Conservation (phyloP, 1,284 basidiomycete genomes). For the Pascua guehoae region DNA sequence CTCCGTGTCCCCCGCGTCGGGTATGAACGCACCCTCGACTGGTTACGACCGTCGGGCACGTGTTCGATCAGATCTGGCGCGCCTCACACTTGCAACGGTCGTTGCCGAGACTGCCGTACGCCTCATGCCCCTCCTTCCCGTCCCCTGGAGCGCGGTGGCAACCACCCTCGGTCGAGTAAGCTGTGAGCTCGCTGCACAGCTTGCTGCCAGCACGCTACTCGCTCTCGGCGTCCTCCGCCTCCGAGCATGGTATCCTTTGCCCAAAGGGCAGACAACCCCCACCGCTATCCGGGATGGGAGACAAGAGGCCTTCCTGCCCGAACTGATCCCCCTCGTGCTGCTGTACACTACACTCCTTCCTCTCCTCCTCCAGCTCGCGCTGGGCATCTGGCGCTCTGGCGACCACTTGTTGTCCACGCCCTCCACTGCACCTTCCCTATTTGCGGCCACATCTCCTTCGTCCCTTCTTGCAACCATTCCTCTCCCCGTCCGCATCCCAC, state of each 20-base stretch:
- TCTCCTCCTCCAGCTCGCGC: constrained; percentile 72
- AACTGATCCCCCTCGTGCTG: constrained; percentile 71
- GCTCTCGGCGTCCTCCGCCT: constrained; percentile 23
- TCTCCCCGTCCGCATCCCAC: not conserved
- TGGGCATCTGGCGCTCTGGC: constrained; percentile 65
- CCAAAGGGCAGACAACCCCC: not conserved
- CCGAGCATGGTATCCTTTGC: constrained; percentile 27
- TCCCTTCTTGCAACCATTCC: not conserved
- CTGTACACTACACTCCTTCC: constrained; percentile 85
- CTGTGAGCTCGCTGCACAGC: constrained; percentile 35
- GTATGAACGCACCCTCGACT: too few species aligned
- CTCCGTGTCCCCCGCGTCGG: too few species aligned
- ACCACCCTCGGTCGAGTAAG: constrained; percentile 5
- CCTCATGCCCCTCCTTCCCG: constrained; percentile 1
- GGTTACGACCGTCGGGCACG: not conserved
- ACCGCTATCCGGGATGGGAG: constrained; percentile 27
- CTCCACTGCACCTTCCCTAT: constrained; percentile 16
- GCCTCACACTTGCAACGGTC: constrained; percentile 21
- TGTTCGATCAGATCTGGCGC: constrained; percentile 10
- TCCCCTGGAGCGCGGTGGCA: not conserved
- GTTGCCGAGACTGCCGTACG: constrained; percentile 28
- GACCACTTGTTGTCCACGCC: constrained; percentile 11
- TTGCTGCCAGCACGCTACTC: constrained; percentile 26
- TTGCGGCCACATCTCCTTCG: constrained; percentile 6
- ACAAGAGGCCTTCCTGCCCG: constrained; percentile 49